Evolutionary conservation across 2,329 filamentous ascomycete species (phyloP).

Genomic region (Clarireedia hainanense): DNA sequence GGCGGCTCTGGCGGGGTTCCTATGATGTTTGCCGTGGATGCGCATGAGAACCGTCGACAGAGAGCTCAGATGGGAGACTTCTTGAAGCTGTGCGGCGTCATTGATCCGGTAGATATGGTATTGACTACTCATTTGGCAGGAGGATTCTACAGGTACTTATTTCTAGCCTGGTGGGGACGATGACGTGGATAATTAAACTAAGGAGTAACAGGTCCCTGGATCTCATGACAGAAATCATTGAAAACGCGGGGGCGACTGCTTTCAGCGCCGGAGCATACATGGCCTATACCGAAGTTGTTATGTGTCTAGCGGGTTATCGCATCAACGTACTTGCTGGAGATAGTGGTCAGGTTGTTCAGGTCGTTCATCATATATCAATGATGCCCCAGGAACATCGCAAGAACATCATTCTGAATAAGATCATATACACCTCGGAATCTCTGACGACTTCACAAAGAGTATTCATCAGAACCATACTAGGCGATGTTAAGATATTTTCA

Average conservation of each 20-base stretch:
- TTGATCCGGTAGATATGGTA: not conserved
- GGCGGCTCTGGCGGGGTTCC: not conserved
- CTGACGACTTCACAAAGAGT: not conserved
- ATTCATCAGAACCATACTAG: not conserved
- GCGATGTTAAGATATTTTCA: not conserved
- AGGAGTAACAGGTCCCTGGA: not conserved
- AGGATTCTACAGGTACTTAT: not conserved
- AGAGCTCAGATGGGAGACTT: not conserved
- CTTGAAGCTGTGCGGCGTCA: not conserved
- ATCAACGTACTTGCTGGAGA: not conserved
- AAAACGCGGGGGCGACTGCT: not conserved
- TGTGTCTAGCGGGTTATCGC: not conserved
- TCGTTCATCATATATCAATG: not conserved
- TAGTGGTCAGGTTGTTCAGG: not conserved
- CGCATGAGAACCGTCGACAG: not conserved
- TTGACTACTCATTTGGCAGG: not conserved
- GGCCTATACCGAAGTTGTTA: not conserved
- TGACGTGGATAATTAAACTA: not conserved
- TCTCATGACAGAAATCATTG: not conserved
- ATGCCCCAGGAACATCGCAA: not conserved
- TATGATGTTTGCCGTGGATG: conserved; percentile 1
- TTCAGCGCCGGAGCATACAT: not conserved
- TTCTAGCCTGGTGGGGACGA: not conserved
- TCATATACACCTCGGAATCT: not conserved
- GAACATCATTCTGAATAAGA: not conserved